Base-by-base conservation (phyloP, 495 filamentous ascomycete species). In the Niebla homalea region DNA sequence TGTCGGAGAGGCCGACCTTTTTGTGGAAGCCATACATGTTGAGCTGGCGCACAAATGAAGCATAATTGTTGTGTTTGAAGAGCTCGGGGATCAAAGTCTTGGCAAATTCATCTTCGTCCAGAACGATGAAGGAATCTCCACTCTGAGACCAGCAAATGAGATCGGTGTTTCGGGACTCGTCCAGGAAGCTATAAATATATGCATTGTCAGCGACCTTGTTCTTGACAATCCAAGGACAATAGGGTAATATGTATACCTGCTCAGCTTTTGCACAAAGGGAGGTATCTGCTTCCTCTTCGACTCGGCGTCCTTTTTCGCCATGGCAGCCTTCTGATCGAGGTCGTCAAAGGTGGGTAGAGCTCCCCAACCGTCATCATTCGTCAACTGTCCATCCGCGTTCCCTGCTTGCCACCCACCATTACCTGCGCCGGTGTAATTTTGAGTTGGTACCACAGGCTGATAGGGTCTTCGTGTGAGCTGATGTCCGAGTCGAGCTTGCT, bases 1-100 rank as follows among this genome's bases (percentile, higher is more conserved):
- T 94, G 64, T 97, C 92, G 6, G 89, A 92, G 21, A 99, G 77
- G 2, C 92, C 92, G 10, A 99, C 93, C 46, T 90, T 87, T 70
- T 99, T 99, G 65, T 99, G 92, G 61, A 99, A 99, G 7, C 92
- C 92, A 64, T 99, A 98, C 92, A 98, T 97, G 61, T 98, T 98
- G 54, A 98, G 74, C 61, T 98, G 92, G 10, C 92, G 85, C 22
- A 99, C 92, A 59, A 99, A 99, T 1, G 93, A 97, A 6, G 92
- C 89, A 64, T 97, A 99, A 65, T 97, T 99, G 65, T 95, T 97
- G 67, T 97, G 93, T 62, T 99, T 99, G 76, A 97, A 99, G 7
- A 96, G 73, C 61, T 97, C 92, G 2, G 92, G 92, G 43, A 99
- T 97, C 51, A 99, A 64, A 0, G 83, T 94, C 63, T 87, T 89